A percentile compares a stretch with the other conserved stretches of the same genome.
Conservation (phyloP, 768 basidiomycete species). For the Mycena albidolilacea region DNA sequence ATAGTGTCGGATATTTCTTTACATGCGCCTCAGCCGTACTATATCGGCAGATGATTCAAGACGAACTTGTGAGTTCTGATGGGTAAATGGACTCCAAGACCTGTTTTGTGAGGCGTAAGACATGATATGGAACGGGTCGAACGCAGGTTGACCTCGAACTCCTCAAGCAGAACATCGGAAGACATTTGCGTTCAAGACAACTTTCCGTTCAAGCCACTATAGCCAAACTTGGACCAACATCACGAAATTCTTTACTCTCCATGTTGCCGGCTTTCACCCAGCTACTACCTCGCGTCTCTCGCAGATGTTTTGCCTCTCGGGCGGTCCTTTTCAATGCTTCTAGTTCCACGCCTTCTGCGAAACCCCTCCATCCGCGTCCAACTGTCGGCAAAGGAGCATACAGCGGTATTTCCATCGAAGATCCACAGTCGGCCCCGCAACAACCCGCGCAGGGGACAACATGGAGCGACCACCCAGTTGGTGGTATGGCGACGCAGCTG, state of each 20-base stretch:
- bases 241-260: background rate
- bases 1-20: constrained; percentile 90
- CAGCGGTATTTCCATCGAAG: background rate
- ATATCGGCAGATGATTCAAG: constrained; percentile 47
- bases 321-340: constrained; percentile 1
- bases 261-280: constrained; percentile 27
- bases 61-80: constrained; percentile 92
- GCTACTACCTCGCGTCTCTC: constrained; percentile 10
- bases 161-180: constrained; percentile 82
- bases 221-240: constrained; percentile 21
- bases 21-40: constrained; percentile 62
- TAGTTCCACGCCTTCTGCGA: background rate
- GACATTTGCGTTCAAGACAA: constrained; percentile 60
- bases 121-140: constrained; percentile 20
- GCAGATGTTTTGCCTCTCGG: constrained; percentile 21
- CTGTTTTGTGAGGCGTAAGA: constrained; percentile 26
- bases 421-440: background rate
- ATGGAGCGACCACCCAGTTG: constrained; percentile 13
- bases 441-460: background rate
- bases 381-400: background rate
- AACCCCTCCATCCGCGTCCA: background rate
- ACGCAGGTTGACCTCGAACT: constrained; percentile 80
- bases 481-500: background rate
- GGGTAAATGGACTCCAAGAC: constrained; percentile 90
- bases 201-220: constrained; percentile 15